Conservation (phyloP, 805 yeast genomes). For the Saccharomycopsis oosterbeekiorum region DNA sequence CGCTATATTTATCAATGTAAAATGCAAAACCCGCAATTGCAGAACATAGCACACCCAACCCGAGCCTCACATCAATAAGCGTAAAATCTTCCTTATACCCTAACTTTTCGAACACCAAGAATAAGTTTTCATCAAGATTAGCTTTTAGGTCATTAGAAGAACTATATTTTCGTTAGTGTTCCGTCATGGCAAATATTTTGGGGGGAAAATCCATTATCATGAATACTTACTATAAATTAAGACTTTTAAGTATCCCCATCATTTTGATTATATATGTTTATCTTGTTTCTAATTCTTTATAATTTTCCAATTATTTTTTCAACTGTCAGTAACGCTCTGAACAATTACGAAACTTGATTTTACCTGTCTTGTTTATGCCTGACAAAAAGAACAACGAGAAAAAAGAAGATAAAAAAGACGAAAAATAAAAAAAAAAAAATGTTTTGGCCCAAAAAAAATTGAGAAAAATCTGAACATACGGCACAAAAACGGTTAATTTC, state of each 20-base stretch:
- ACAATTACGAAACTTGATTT: no score
- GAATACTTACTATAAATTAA: not conserved
- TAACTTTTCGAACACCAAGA: slow-evolving; percentile 31
- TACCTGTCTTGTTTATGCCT: not conserved
- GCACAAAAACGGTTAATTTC: no score
- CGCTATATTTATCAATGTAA: slow-evolving; percentile 37
- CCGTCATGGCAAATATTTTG: not conserved
- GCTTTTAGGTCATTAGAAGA: slow-evolving; percentile 39
- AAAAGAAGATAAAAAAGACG: no score
- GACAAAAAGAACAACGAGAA: not conserved
- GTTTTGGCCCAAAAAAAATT: not conserved
- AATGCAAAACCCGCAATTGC: slow-evolving; percentile 37
- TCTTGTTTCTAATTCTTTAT: not conserved
- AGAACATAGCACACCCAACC: slow-evolving; percentile 39
- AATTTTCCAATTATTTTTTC: not conserved
- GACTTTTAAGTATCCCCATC: not conserved
- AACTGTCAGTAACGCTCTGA: not conserved
- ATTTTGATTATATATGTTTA: not conserved
- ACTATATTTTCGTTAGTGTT: slow-evolving; percentile 21
- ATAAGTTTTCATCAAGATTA: slow-evolving; percentile 40
- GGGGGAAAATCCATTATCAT: not conserved
- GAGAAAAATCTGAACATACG: not conserved
- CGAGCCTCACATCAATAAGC: slow-evolving; percentile 37
- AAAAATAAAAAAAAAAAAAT: not conserved
- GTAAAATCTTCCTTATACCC: slow-evolving; percentile 41